These are phyloP conservation scores for Emmonsiellopsis sp. DNA, from an alignment of 2,329 filamentous ascomycete genomes.

Conservation along the genomic window DNA sequence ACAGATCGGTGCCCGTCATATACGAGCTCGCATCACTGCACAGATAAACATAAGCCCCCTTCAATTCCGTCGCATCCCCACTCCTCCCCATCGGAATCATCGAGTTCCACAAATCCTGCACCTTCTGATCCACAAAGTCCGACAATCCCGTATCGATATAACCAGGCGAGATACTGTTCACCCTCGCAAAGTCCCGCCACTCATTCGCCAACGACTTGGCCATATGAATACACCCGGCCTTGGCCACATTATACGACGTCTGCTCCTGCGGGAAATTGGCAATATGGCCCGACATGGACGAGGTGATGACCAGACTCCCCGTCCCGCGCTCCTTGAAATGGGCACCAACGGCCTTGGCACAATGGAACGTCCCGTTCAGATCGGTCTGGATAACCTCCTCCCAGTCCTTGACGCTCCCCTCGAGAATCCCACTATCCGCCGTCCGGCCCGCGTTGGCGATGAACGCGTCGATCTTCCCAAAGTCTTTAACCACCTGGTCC, in stretches of 20 bases:
- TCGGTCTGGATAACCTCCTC: conserved; percentile 78
- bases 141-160: conserved; percentile 61
- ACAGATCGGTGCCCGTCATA: conserved; percentile 60
- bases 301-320: conserved; percentile 57
- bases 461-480: conserved; percentile 60
- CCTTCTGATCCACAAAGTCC: conserved; percentile 53
- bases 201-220: conserved; percentile 58
- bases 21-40: conserved; percentile 67
- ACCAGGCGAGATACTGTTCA: conserved; percentile 59
- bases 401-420: conserved; percentile 61
- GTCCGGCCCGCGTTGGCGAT: conserved; percentile 64
- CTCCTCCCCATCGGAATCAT: conserved; percentile 53
- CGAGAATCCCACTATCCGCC: conserved; percentile 58
- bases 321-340: conserved; percentile 61
- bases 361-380: conserved; percentile 77
- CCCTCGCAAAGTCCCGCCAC: conserved; percentile 60
- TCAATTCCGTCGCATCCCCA: conserved; percentile 60
- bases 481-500: conserved; percentile 55
- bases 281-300: conserved; percentile 52
- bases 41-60: conserved; percentile 67
- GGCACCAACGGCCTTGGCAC: conserved; percentile 76
- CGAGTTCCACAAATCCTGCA: conserved; percentile 43
- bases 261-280: conserved; percentile 56
- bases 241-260: conserved; percentile 56
- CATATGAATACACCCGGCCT: conserved; percentile 59